phyloP scores from a whole-genome alignment of 2,329 filamentous ascomycete species.

The Laburnicola sp. region DNA sequence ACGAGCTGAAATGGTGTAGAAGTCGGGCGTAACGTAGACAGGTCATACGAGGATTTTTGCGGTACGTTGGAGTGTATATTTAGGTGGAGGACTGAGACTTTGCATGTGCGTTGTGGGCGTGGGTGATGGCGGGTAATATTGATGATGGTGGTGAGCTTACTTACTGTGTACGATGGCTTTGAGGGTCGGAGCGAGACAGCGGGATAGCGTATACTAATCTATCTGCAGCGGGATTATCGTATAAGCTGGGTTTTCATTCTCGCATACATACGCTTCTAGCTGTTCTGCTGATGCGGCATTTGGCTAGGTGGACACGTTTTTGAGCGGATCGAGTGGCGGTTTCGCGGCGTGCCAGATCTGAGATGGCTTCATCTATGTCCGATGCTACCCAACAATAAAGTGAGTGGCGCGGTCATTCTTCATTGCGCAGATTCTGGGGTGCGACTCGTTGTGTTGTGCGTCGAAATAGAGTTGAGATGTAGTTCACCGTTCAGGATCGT shows the following conservation, averaged over 20 bases:
- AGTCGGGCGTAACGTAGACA: background rate
- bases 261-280: background rate
- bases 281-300: background rate
- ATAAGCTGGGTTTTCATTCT: background rate
- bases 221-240: background rate
- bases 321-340: too few species aligned
- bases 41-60: background rate
- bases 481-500: slow-evolving; percentile 5
- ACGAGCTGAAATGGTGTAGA: background rate
- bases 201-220: background rate
- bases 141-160: background rate
- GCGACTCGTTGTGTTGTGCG: background rate
- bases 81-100: slow-evolving; percentile 3
- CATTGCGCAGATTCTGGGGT: background rate
- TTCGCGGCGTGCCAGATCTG: too few species aligned
- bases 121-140: background rate
- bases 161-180: background rate
- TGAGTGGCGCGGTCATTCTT: background rate
- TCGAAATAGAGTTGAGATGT: slow-evolving; percentile 9
- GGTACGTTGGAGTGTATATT: slow-evolving; percentile 1
- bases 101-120: slow-evolving; percentile 4
- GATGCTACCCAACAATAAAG: background rate
- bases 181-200: background rate
- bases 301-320: too few species aligned
- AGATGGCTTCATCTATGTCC: too few species aligned